Conservation (phyloP, 2,329 filamentous ascomycete genomes). For the Clonostachys sp. region DNA sequence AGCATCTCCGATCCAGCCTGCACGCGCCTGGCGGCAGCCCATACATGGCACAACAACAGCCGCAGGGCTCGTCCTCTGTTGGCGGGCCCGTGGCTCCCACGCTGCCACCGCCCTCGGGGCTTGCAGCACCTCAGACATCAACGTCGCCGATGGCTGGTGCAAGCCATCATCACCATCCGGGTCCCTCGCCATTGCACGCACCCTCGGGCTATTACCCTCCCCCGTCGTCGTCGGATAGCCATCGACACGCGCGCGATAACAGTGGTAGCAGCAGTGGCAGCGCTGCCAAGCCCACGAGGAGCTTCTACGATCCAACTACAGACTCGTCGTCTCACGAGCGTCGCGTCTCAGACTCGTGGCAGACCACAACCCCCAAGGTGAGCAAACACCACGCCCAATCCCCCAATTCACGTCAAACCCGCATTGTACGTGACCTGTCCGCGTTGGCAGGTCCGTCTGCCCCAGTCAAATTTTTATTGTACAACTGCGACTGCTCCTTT, state of each 20-base stretch:
- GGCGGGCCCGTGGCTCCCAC: constrained; percentile 20
- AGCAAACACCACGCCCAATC: constrained; percentile 13
- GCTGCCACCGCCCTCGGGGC: constrained; percentile 19
- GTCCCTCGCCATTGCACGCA: constrained; percentile 37
- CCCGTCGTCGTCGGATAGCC: constrained; percentile 12
- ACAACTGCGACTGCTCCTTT: too few species aligned
- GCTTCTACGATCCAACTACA: constrained; percentile 49
- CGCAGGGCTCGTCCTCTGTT: constrained; percentile 10
- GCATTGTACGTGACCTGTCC: too few species aligned
- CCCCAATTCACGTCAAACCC: too few species aligned
- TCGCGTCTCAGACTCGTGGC: constrained; percentile 42
- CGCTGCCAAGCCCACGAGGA: neutral
- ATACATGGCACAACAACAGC: constrained; percentile 28
- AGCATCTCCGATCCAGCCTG: constrained; percentile 9
- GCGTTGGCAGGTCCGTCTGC: too few species aligned
- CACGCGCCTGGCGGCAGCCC: constrained; percentile 13
- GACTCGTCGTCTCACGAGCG: constrained; percentile 42
- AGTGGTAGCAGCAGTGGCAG: constrained; percentile 9
- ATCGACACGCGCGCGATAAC: constrained; percentile 22
- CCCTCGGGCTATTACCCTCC: constrained; percentile 34
- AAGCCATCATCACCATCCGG: constrained; percentile 14
- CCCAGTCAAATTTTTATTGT: too few species aligned
- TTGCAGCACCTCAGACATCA: constrained; percentile 6
- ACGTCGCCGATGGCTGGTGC: constrained; percentile 5
- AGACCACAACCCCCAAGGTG: constrained; percentile 42